A percentile compares a stretch with the other conserved stretches of the same genome.
Evolutionary conservation across 495 filamentous ascomycete genomes (phyloP).

Genomic region (Lasiosphaeris hirsuta): DNA sequence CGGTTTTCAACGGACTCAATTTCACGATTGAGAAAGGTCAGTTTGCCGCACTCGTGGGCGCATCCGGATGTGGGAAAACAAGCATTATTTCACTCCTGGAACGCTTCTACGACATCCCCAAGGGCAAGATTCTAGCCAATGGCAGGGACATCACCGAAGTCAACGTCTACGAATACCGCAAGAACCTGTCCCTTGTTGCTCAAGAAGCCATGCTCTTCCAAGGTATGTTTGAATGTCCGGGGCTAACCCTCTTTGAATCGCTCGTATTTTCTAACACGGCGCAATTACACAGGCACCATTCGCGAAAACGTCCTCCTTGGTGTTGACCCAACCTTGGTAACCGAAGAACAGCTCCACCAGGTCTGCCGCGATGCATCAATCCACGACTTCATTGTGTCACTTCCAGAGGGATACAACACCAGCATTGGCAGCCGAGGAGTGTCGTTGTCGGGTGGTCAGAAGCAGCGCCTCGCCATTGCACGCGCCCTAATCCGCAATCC

Average conservation of each 20-base stretch:
- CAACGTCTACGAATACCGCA: constrained; percentile 43
- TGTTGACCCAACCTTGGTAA: constrained; percentile 27
- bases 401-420: constrained; percentile 59
- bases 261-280: too few species aligned
- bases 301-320: constrained; percentile 53
- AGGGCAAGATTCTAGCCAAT: constrained; percentile 48
- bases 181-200: constrained; percentile 49
- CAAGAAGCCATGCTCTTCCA: constrained; percentile 50
- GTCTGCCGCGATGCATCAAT: constrained; percentile 55
- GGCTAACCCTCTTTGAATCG: too few species aligned
- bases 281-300: constrained; percentile 40
- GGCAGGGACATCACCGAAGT: constrained; percentile 37
- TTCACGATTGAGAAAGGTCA: constrained; percentile 57
- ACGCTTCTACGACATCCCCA: constrained; percentile 51
- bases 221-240: too few species aligned
- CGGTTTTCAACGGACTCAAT: constrained; percentile 41
- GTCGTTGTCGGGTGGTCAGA: constrained; percentile 72
- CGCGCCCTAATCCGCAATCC: constrained; percentile 73
- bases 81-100: constrained; percentile 58
- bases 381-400: constrained; percentile 52
- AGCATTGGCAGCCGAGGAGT: constrained; percentile 60
- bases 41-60: constrained; percentile 61
- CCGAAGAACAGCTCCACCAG: constrained; percentile 44
- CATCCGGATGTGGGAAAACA: constrained; percentile 64
- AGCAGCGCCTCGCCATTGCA: constrained; percentile 71